Base-by-base conservation (phyloP, 129 eudicot genomes). In the Solidago caesia region DNA sequence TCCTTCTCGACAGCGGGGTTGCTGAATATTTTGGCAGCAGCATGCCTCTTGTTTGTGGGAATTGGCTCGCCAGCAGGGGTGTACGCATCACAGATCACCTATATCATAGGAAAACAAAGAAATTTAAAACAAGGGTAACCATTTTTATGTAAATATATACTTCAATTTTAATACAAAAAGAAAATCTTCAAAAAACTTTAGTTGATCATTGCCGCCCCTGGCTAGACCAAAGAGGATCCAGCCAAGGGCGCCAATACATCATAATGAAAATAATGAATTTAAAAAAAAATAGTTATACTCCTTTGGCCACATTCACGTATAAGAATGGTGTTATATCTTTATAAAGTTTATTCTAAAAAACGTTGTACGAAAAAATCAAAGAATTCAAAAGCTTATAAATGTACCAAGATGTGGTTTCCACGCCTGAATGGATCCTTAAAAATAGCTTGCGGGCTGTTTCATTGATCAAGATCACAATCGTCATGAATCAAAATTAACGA, bases 341-440 rank as follows among this genome's bases (percentile, higher is more conserved):
- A 33, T 33, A 33, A 33, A 33, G 39, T 3, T 21, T 0, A 21
- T 21, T 21, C 39, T 33, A 33, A 33, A 33, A 33, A 3, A 33
- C 3, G 1, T 33, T 33, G 39, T 33, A 33, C 3, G 39, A 33
- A 33, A 33, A 33, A 1, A 0, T 33, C 39, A 33, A 33, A 33
- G 39, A 33, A 33, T 3, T 33, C 39, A 33, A 33, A 33, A 33
- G 72, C 29, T 45, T 45, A 44, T 47, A 72, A 58, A 61, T 85
- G 73, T 70, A 92, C 98, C 91, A 93, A 71, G 72, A 93, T 93
- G 73, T 93, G 84, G 78, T 90, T 83, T 4, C 98, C 98, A 68
- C 97, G 84, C 75, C 98, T 87, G 86, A 93, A 93, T 75, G 98
- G 98, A 83, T 93, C 98, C 77, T 76, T 88, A 79, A 93, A 93